These are phyloP conservation scores for Eimeria falciformis DNA, from an alignment of 169 alveolate genomes.

Conservation along the genomic window DNA sequence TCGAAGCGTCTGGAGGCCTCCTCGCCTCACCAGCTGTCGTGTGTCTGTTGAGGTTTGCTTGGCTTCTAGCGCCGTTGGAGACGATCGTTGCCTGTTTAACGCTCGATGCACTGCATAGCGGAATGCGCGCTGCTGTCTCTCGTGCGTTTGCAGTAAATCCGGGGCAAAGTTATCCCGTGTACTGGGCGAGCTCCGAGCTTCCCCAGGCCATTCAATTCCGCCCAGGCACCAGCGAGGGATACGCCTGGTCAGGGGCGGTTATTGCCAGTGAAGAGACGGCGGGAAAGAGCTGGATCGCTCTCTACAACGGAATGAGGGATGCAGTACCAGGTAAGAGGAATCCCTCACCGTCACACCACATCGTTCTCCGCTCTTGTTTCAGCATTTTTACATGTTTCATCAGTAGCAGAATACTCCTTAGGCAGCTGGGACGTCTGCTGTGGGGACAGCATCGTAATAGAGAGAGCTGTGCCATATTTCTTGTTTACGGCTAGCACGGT, in stretches of 20 bases:
- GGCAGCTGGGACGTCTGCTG: not conserved
- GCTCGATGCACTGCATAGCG: no score
- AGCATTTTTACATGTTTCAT: no score
- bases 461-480: no score
- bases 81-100: no score
- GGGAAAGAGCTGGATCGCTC: constrained; percentile 87
- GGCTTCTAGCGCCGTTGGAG: no score
- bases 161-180: constrained; percentile 67
- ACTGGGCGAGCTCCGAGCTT: constrained; percentile 75
- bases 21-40: no score
- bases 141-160: constrained; percentile 52
- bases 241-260: constrained; percentile 88
- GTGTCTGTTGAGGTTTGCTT: no score
- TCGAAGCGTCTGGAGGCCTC: not conserved
- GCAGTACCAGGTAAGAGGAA: constrained; percentile 66
- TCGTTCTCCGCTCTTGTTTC: not conserved
- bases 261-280: constrained; percentile 87
- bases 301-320: constrained; percentile 80
- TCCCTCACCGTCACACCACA: not conserved
- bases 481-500: no score
- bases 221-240: constrained; percentile 74
- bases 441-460: not conserved
- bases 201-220: constrained; percentile 75
- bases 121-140: no score
- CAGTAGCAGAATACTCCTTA: no score